Base-by-base conservation (phyloP, 2,329 filamentous ascomycete species). In the Lecanicillium sp. region DNA sequence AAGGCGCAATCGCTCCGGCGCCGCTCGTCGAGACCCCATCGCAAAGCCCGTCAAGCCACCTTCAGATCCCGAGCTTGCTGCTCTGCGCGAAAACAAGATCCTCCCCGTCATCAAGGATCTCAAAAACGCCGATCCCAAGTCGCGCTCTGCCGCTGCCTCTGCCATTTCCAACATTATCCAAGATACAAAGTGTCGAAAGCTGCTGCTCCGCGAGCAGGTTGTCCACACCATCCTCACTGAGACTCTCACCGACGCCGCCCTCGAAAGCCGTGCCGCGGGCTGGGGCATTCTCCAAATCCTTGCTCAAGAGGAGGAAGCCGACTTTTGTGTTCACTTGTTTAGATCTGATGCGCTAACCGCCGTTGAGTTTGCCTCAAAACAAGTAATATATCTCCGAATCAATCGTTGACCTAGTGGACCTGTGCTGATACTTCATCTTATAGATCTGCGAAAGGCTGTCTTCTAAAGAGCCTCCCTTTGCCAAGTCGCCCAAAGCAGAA, bases 301-400 rank as follows among this genome's bases (percentile, higher is more conserved):
- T 38, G 73, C 71, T 3, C 63, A 73, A 45, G 73, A 80, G 51
- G 80, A 83, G 54, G 78, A 80, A 48, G 63, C 71, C 11, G 79
- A 82, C 50, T 83, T 83, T 43, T 80, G 76, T 45, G 62, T 83
- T 15, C 78, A 83, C 48, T 55, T 84, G 41, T 82, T 71, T 50
- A 64, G 80, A 31, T 62, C 73, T 19, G 78, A 82, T 53, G 57
- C 81, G 12, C 51, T 83, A 43, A 75, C 73, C 19, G 75, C 78
- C 15, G 67, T 82, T 42, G 68, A 74, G 41, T 70, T 72, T 52
- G 75, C 75, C 12, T 60, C 68, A 36, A 65, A 65, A 37, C 65
- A 66, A 44, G 73, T 79, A 53, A n/a, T 19, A 6, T 12, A 15
- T 12, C 30, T 7, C 12, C 22, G 9, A 4, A 35, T 33, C 35